Percentiles rank a stretch among this genome's conserved stretches.
Evolutionary conservation across 805 yeast genomes (phyloP).

Genomic region (Yarrowia osloensis): DNA sequence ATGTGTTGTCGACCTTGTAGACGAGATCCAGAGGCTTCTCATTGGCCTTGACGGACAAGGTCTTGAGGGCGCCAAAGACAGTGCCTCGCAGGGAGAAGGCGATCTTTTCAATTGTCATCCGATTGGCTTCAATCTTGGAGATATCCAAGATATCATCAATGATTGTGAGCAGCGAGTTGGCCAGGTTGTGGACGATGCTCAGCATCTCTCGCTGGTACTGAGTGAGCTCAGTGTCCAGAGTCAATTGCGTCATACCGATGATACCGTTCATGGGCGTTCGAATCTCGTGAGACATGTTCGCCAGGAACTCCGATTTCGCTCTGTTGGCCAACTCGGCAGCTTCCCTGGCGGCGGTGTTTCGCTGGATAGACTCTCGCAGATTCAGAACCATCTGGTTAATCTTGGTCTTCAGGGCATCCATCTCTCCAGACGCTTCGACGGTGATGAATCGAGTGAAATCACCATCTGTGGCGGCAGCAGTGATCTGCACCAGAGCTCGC

Average conservation of each 20-base stretch:
- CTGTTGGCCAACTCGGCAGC: conserved; percentile 90
- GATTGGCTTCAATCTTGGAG: conserved; percentile 88
- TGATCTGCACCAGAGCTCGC: conserved; percentile 88
- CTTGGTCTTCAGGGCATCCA: conserved; percentile 60
- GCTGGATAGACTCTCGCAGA: conserved; percentile 82
- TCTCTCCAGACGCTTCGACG: conserved; percentile 89
- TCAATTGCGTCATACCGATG: conserved; percentile 88
- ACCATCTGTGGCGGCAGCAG: conserved; percentile 93
- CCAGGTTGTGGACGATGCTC: conserved; percentile 83
- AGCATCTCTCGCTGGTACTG: conserved; percentile 92
- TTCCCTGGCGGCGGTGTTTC: conserved; percentile 91
- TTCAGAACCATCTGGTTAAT: conserved; percentile 82
- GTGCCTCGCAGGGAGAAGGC: conserved; percentile 85
- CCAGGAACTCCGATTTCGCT: conserved; percentile 86
- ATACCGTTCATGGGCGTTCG: conserved; percentile 93
- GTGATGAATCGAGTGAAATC: conserved; percentile 88
- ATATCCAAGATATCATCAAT: conserved; percentile 90
- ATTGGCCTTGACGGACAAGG: conserved; percentile 85
- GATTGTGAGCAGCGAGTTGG: conserved; percentile 80
- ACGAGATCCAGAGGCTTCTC: conserved; percentile 79
- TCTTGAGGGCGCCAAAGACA: conserved; percentile 85
- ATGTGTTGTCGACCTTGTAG: conserved; percentile 80
- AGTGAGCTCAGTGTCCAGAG: conserved; percentile 83
- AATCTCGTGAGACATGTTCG: conserved; percentile 85
- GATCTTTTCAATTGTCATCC: conserved; percentile 90